Conservation (phyloP, 805 yeast species). For the Candida caryicola region DNA sequence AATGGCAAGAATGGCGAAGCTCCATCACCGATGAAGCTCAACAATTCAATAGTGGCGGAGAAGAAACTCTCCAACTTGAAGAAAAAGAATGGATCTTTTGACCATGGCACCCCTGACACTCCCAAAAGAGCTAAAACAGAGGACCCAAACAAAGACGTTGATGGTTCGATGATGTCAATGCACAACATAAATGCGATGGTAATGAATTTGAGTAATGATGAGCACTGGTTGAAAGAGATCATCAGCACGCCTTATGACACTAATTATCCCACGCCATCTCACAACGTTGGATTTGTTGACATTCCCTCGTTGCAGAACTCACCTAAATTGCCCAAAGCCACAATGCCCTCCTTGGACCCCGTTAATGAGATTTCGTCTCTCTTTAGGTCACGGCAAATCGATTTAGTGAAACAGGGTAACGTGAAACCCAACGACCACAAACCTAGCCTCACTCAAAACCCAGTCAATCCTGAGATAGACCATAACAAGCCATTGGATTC, state of each 20-base stretch:
- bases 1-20: constrained; percentile 1
- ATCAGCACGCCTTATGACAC: constrained; percentile 64
- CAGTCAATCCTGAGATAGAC: neutral
- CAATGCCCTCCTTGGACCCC: constrained; percentile 4
- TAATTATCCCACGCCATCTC: constrained; percentile 49
- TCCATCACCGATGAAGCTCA: neutral
- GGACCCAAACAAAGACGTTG: neutral
- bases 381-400: constrained; percentile 65
- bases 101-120: neutral
- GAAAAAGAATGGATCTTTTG: neutral
- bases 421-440: constrained; percentile 2
- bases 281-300: constrained; percentile 58
- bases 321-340: constrained; percentile 19
- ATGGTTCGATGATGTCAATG: neutral
- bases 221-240: constrained; percentile 70
- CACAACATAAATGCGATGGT: constrained; percentile 6
- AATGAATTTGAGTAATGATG: constrained; percentile 20
- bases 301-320: constrained; percentile 22
- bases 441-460: neutral
- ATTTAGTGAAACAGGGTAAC: constrained; percentile 51
- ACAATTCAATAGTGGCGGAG: neutral
- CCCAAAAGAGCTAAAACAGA: neutral
- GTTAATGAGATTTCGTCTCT: constrained; percentile 52
- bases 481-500: neutral
- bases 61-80: neutral